These are phyloP conservation scores for Cucurbita moschata DNA, from an alignment of 306 rosid genomes.

Conservation along the genomic window DNA sequence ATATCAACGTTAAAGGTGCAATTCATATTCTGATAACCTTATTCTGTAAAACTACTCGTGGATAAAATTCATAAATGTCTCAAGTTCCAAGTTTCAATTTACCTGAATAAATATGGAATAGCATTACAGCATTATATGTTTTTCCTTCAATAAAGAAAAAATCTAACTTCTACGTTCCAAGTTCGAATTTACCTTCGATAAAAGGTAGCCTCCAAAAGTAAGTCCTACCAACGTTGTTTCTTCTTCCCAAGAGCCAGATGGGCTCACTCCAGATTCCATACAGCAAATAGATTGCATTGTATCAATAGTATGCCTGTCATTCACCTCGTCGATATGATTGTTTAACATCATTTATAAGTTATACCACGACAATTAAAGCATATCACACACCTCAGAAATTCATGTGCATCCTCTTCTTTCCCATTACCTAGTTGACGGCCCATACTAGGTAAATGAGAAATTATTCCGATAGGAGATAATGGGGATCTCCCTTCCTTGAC, in stretches of 20 bases:
- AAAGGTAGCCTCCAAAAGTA: slow-evolving; percentile 91
- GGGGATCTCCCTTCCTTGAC: slow-evolving; percentile 55
- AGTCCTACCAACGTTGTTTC: slow-evolving; percentile 73
- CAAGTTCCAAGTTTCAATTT: not conserved
- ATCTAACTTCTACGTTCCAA: not conserved
- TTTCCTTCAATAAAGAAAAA: not conserved
- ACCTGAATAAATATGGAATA: not conserved
- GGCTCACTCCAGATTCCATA: slow-evolving; percentile 41
- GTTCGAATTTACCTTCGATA: slow-evolving; percentile 52
- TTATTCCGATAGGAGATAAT: slow-evolving; percentile 54
- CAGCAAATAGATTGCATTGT: slow-evolving; percentile 82
- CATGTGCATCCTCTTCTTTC: slow-evolving; percentile 96
- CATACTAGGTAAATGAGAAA: slow-evolving; percentile 55
- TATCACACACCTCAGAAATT: slow-evolving; percentile 58
- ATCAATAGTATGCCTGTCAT: slow-evolving; percentile 64
- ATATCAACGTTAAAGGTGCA: slow-evolving; percentile 2
- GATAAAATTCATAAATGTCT: not conserved
- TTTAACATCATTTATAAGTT: not conserved
- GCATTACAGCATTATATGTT: not conserved
- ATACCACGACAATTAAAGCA: not conserved
- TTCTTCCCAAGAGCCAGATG: slow-evolving; percentile 43
- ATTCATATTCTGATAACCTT: not conserved
- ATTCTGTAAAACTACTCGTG: not conserved
- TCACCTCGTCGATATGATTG: not conserved
- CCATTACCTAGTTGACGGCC: slow-evolving; percentile 89